Conservation (phyloP, 768 basidiomycete species). For the Strobilomyces echinocephalus region DNA sequence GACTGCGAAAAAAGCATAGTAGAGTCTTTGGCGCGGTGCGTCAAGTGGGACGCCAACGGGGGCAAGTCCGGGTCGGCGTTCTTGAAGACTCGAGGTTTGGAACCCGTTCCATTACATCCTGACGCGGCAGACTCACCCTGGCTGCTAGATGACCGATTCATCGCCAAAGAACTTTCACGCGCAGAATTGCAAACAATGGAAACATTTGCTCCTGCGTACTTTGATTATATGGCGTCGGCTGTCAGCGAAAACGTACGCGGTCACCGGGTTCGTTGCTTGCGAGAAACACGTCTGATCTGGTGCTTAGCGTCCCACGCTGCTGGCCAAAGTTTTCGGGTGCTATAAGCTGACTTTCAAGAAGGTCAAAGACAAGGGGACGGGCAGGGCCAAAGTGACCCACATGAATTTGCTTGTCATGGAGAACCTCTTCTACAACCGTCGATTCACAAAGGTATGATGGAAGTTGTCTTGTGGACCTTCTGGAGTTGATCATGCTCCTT, state of each 20-base stretch:
- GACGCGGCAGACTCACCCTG: not conserved
- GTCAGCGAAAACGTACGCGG: constrained; percentile 71
- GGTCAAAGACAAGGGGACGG: constrained; percentile 56
- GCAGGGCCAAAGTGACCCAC: constrained; percentile 73
- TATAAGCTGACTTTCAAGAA: constrained; percentile 91
- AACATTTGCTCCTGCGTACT: constrained; percentile 95
- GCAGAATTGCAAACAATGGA: constrained; percentile 93
- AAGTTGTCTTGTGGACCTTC: not conserved
- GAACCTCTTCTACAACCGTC: constrained; percentile 89
- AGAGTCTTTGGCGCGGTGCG: constrained; percentile 87
- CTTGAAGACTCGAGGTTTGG: constrained; percentile 84
- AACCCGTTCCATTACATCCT: not conserved
- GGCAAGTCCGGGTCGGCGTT: constrained; percentile 98
- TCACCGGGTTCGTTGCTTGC: not conserved
- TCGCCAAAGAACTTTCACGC: constrained; percentile 91
- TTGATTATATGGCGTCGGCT: constrained; percentile 96
- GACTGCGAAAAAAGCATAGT: constrained; percentile 93
- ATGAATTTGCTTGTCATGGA: constrained; percentile 99
- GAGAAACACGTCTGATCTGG: constrained; percentile 4
- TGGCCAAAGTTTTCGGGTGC: constrained; percentile 96
- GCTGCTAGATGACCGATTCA: constrained; percentile 87
- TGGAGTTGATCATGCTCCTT: not conserved
- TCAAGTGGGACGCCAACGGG: constrained; percentile 93
- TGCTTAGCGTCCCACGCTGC: constrained; percentile 78
- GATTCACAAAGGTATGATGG: constrained; percentile 72